These are phyloP conservation scores for Xerocomellus dryophilus DNA, from an alignment of 768 basidiomycete genomes.

Conservation along the genomic window DNA sequence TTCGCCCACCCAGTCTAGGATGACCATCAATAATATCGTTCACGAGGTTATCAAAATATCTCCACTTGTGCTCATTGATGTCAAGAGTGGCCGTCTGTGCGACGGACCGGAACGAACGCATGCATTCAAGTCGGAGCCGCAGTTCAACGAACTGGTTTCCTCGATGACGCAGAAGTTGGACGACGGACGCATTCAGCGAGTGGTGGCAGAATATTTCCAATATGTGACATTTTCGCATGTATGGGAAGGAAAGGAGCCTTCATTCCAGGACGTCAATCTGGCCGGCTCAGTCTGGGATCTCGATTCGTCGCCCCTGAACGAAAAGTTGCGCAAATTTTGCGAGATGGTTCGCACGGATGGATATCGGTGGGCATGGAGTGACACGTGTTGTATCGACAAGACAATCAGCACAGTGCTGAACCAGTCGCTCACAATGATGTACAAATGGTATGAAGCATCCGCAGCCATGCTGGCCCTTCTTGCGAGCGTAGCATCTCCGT, in stretches of 20 bases:
- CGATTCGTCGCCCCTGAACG: neutral
- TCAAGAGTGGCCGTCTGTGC: neutral
- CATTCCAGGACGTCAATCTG: constrained; percentile 3
- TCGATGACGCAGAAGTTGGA: constrained; percentile 10
- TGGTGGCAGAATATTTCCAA: constrained; percentile 3
- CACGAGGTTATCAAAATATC: neutral
- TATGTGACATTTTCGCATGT: constrained; percentile 14
- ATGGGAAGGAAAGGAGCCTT: constrained; percentile 10
- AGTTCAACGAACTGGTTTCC: constrained; percentile 4
- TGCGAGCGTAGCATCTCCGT: neutral
- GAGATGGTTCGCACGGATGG: neutral
- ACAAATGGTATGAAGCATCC: constrained; percentile 12
- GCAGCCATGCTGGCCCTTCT: constrained; percentile 5
- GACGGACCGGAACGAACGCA: neutral
- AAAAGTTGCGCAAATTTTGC: constrained; percentile 12
- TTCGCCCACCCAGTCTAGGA: neutral
- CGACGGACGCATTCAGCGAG: neutral
- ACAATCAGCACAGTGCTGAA: constrained; percentile 1
- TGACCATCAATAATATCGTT: neutral
- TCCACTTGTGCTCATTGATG: neutral
- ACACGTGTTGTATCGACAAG: constrained; percentile 14
- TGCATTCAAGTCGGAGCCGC: neutral
- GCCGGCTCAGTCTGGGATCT: constrained; percentile 6
- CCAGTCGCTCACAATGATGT: constrained; percentile 13
- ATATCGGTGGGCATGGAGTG: constrained; percentile 16